A percentile compares a stretch with the other conserved stretches of the same genome.
Evolutionary conservation across 2,329 filamentous ascomycete species (phyloP).

Genomic region (Keithomyces neogunnii): DNA sequence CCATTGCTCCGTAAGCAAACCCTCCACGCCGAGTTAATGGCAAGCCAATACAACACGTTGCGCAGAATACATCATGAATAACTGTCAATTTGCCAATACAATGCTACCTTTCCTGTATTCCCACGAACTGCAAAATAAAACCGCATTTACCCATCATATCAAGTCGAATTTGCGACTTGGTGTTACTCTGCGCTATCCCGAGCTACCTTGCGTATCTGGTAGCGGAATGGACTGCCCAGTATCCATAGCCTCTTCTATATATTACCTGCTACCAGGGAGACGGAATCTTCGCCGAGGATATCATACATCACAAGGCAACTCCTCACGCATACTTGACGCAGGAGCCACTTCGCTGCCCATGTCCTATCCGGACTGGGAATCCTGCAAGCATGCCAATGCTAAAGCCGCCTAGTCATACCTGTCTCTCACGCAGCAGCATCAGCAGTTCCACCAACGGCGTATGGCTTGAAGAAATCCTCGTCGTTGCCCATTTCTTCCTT

Average conservation of each 20-base stretch:
- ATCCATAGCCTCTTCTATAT: neutral
- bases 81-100: neutral
- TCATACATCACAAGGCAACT: neutral
- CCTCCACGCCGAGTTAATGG: no score
- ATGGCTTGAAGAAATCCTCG: constrained; percentile 71
- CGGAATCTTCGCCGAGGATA: neutral
- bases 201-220: neutral
- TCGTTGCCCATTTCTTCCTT: constrained; percentile 88
- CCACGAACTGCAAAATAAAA: no score
- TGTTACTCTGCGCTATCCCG: neutral
- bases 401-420: neutral
- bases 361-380: neutral
- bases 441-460: constrained; percentile 44
- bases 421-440: constrained; percentile 26
- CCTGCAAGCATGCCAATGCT: neutral
- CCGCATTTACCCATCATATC: neutral
- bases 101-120: neutral
- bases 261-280: neutral
- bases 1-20: no score
- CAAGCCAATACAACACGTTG: no score
- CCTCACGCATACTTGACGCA: neutral
- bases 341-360: neutral
- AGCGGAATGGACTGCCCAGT: neutral
- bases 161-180: neutral
- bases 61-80: no score